Percentiles rank a stretch among this genome's conserved stretches.
Conservation (phyloP, 306 rosid species). For the Glycine tomentella region DNA sequence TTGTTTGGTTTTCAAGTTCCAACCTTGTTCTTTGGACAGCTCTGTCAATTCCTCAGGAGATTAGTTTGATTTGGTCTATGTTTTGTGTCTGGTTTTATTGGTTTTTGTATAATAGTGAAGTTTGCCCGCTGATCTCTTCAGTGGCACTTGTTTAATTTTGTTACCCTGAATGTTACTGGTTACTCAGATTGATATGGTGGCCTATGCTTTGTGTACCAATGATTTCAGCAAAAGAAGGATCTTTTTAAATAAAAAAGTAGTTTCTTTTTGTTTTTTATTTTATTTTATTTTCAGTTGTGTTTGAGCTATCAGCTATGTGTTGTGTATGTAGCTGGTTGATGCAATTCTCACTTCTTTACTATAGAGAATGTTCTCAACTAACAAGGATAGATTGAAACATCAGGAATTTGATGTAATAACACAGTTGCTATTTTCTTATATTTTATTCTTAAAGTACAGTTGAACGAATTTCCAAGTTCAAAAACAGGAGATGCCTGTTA, state of each 20-base stretch:
- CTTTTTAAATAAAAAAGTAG: not conserved
- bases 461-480: not conserved
- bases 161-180: not conserved
- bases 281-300: slow-evolving; percentile 21
- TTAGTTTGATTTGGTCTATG: slow-evolving; percentile 28
- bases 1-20: slow-evolving; percentile 26
- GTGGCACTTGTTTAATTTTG: slow-evolving; percentile 4
- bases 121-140: slow-evolving; percentile 51
- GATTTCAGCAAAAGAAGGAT: not conserved
- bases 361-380: not conserved
- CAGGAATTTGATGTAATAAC: slow-evolving; percentile 8
- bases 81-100: slow-evolving; percentile 21
- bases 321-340: slow-evolving; percentile 37
- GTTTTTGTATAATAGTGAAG: slow-evolving; percentile 20
- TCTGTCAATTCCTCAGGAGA: slow-evolving; percentile 12
- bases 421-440: slow-evolving; percentile 17
- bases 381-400: slow-evolving; percentile 22
- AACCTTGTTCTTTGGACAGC: slow-evolving; percentile 11
- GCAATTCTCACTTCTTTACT: slow-evolving; percentile 27
- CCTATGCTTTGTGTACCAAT: slow-evolving; percentile 15
- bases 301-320: slow-evolving; percentile 40
- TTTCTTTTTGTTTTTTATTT: not conserved
- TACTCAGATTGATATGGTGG: slow-evolving; percentile 29
- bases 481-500: slow-evolving; percentile 15
- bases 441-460: not conserved